Conservation (phyloP, 2,329 filamentous ascomycete species). For the Colletotrichum truncatum region DNA sequence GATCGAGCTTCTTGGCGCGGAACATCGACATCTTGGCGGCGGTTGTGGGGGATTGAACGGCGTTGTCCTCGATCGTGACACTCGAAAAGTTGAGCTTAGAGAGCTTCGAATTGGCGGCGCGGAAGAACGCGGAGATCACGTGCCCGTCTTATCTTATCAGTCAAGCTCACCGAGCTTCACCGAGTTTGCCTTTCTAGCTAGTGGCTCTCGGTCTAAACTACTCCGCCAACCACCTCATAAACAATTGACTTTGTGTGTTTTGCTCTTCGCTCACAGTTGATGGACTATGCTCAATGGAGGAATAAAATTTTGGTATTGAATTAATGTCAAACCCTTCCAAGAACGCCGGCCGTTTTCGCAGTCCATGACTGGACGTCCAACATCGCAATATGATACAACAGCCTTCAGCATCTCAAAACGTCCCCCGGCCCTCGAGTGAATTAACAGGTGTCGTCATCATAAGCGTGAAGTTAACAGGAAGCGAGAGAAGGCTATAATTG, state of each 20-base stretch:
- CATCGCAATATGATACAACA: slow-evolving; percentile 22
- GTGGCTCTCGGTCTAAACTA: background rate
- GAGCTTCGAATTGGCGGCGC: background rate
- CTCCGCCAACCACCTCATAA: background rate
- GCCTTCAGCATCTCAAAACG: background rate
- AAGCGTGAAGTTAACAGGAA: background rate
- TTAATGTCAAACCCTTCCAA: slow-evolving; percentile 1
- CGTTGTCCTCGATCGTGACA: background rate
- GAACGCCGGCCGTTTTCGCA: slow-evolving; percentile 23
- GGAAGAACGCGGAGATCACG: slow-evolving; percentile 4
- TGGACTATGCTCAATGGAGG: background rate
- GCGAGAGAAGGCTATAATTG: slow-evolving; percentile 63
- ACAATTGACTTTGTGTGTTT: too few species aligned
- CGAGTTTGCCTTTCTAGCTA: background rate
- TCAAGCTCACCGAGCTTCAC: background rate
- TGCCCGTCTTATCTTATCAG: background rate
- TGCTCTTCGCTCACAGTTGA: background rate
- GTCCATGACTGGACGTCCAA: slow-evolving; percentile 15
- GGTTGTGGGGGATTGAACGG: background rate
- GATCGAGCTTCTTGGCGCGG: slow-evolving; percentile 87
- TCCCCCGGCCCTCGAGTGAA: background rate
- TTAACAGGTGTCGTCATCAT: background rate
- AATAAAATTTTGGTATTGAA: slow-evolving; percentile 23
- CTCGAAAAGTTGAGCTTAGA: slow-evolving; percentile 1
- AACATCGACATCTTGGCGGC: slow-evolving; percentile 79